Evolutionary conservation across 1,284 basidiomycete species (phyloP).

Genomic region (Cutaneotrichosporon arboriforme): DNA sequence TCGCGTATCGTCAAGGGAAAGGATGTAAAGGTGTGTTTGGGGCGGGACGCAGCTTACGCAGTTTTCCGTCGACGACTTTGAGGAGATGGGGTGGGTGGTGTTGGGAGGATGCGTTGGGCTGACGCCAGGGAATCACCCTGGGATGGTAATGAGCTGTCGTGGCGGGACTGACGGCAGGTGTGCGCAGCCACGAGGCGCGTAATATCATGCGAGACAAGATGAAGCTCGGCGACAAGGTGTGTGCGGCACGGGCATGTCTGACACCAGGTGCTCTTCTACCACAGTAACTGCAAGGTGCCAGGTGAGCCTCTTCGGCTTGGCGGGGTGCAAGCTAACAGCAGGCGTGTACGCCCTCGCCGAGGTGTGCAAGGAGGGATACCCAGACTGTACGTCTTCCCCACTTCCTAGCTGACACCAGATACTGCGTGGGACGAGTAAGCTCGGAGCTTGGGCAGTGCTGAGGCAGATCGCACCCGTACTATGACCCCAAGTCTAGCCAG

Average conservation of each 20-base stretch:
- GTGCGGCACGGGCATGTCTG: constrained; percentile 14
- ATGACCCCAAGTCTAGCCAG: constrained; percentile 72
- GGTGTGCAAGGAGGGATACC: constrained; percentile 78
- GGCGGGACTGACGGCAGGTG: constrained; percentile 26
- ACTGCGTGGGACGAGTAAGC: constrained; percentile 76
- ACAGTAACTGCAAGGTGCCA: constrained; percentile 85
- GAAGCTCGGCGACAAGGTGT: constrained; percentile 72
- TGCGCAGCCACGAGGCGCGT: constrained; percentile 79
- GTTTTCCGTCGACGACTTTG: constrained; percentile 90
- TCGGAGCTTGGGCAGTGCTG: not conserved
- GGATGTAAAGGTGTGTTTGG: constrained; percentile 67
- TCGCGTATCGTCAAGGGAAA: constrained; percentile 80
- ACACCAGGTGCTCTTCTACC: constrained; percentile 64
- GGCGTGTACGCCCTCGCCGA: constrained; percentile 80
- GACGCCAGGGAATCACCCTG: constrained; percentile 62
- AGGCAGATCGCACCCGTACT: constrained; percentile 67
- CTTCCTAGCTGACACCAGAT: constrained; percentile 51
- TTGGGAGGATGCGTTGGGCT: not conserved
- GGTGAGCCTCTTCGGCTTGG: constrained; percentile 50
- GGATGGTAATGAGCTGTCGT: constrained; percentile 69
- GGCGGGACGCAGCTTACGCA: constrained; percentile 37
- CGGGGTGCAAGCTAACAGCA: constrained; percentile 32
- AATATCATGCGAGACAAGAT: constrained; percentile 84
- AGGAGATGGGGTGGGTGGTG: constrained; percentile 52
- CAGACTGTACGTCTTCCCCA: constrained; percentile 62